phyloP scores from a whole-genome alignment of 75 land plant species.

The Picea sitchensis region DNA sequence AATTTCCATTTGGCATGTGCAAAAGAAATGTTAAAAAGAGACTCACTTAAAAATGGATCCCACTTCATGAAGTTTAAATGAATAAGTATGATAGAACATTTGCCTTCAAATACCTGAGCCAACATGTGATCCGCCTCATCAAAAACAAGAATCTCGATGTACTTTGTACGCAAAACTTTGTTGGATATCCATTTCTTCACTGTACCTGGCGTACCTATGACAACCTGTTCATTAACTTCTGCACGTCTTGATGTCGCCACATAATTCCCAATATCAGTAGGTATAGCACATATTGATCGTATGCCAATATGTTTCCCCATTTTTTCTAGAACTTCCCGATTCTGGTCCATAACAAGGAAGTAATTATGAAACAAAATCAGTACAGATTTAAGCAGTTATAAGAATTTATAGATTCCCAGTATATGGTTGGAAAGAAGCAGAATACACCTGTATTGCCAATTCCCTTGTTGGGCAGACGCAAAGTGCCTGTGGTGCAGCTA shows the following conservation, averaged over 20 bases:
- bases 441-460: slow-evolving; percentile 72
- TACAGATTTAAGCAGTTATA: neutral
- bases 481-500: slow-evolving; percentile 73
- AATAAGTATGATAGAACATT: too few relatives aligned
- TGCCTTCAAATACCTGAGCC: slow-evolving; percentile 58
- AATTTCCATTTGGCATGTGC: too few relatives aligned
- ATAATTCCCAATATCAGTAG: slow-evolving; percentile 37
- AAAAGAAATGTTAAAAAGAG: too few relatives aligned
- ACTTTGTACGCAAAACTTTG: slow-evolving; percentile 40
- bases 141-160: slow-evolving; percentile 86
- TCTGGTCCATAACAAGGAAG: slow-evolving; percentile 38
- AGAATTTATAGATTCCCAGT: neutral
- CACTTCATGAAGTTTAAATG: too few relatives aligned
- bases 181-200: slow-evolving; percentile 58
- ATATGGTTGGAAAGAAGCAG: neutral
- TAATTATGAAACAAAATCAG: neutral
- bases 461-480: slow-evolving; percentile 95
- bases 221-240: slow-evolving; percentile 67
- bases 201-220: slow-evolving; percentile 97
- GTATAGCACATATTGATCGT: slow-evolving; percentile 64
- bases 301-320: slow-evolving; percentile 86
- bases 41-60: too few relatives aligned
- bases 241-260: slow-evolving; percentile 30
- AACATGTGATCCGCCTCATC: slow-evolving; percentile 99
- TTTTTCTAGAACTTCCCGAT: slow-evolving; percentile 64